Conservation (phyloP, 495 filamentous ascomycete genomes). For the Aspergillus sclerotioniger region DNA sequence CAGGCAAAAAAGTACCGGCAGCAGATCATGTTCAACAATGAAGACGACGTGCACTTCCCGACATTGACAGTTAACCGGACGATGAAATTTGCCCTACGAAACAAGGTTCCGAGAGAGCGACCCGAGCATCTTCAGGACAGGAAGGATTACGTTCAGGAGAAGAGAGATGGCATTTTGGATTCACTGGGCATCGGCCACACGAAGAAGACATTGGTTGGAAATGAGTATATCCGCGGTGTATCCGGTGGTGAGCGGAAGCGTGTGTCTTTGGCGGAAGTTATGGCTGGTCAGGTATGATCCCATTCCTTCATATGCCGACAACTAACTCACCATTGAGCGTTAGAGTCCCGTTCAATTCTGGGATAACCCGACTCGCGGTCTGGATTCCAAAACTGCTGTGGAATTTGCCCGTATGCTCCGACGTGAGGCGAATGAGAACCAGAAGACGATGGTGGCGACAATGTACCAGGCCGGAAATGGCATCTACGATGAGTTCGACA, state of each 20-base stretch:
- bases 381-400: slow-evolving; percentile 79
- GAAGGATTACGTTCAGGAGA: slow-evolving; percentile 56
- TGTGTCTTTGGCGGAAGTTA: slow-evolving; percentile 73
- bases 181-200: slow-evolving; percentile 77
- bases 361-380: slow-evolving; percentile 77
- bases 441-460: slow-evolving; percentile 67
- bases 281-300: slow-evolving; percentile 57
- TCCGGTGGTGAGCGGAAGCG: slow-evolving; percentile 83
- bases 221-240: slow-evolving; percentile 78
- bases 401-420: slow-evolving; percentile 72
- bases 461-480: slow-evolving; percentile 81
- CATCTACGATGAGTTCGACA: slow-evolving; percentile 77
- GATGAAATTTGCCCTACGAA: slow-evolving; percentile 72
- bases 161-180: slow-evolving; percentile 73
- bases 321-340: not conserved
- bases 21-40: slow-evolving; percentile 47
- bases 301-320: slow-evolving; percentile 20
- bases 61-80: slow-evolving; percentile 79
- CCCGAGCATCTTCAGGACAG: slow-evolving; percentile 52
- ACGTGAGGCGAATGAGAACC: slow-evolving; percentile 61
- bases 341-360: slow-evolving; percentile 76
- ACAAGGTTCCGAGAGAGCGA: slow-evolving; percentile 63
- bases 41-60: slow-evolving; percentile 76
- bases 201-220: slow-evolving; percentile 74
- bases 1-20: slow-evolving; percentile 32